phyloP scores from a whole-genome alignment of 2,329 filamentous ascomycete species.

The Aspergillus clavatus region DNA sequence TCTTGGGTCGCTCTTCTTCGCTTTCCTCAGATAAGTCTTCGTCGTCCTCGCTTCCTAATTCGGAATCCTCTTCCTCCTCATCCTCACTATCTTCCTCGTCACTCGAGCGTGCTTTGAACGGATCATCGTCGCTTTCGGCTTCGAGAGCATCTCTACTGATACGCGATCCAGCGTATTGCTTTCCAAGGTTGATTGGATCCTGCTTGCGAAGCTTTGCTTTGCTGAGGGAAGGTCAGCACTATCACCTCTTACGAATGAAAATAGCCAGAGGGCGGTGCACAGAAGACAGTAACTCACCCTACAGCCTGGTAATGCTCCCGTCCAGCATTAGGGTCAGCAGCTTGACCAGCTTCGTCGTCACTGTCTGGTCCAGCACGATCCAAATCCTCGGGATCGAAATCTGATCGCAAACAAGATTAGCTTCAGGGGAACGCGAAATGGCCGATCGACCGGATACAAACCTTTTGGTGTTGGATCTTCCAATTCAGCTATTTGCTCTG shows the following conservation, averaged over 20 bases:
- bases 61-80: slow-evolving; percentile 17
- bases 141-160: slow-evolving; percentile 67
- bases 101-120: slow-evolving; percentile 35
- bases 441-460: slow-evolving; percentile 29
- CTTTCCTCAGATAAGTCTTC: slow-evolving; percentile 17
- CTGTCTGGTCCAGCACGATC: slow-evolving; percentile 53
- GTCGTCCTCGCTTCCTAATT: slow-evolving; percentile 23
- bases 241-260: slow-evolving; percentile 1
- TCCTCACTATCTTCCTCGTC: slow-evolving; percentile 33
- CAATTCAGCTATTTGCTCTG: slow-evolving; percentile 58
- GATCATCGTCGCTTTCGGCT: slow-evolving; percentile 50
- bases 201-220: slow-evolving; percentile 80
- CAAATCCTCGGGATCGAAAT: slow-evolving; percentile 73
- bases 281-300: slow-evolving; percentile 46
- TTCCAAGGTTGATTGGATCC: slow-evolving; percentile 64
- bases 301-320: slow-evolving; percentile 85
- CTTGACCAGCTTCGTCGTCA: slow-evolving; percentile 50
- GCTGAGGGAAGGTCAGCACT: slow-evolving; percentile 35
- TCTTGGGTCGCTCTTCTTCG: slow-evolving; percentile 9
- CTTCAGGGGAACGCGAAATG: neutral
- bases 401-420: slow-evolving; percentile 41
- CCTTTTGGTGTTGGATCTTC: slow-evolving; percentile 60
- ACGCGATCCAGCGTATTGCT: slow-evolving; percentile 72
- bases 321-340: slow-evolving; percentile 49
- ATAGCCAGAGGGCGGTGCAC: neutral